Conservation (phyloP, 1,284 basidiomycete genomes). For the Dichomitus squalens region DNA sequence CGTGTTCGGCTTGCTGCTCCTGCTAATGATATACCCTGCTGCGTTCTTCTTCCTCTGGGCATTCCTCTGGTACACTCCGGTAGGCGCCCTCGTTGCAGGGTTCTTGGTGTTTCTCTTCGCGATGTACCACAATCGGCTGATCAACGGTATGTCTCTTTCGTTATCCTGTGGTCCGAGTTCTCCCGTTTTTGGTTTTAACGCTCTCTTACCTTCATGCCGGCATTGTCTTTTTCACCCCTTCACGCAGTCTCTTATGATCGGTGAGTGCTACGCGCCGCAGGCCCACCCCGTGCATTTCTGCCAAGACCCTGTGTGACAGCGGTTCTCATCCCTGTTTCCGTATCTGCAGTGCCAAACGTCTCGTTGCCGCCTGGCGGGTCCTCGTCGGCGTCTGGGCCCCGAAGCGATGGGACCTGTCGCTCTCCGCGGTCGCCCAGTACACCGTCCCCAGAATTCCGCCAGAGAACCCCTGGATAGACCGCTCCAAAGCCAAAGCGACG, state of each 20-base stretch:
- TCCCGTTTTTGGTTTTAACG: conserved; percentile 12
- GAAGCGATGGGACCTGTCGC: conserved; percentile 75
- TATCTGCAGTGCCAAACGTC: conserved; percentile 66
- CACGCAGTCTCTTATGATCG: conserved; percentile 75
- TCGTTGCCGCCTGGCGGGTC: conserved; percentile 88
- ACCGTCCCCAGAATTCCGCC: conserved; percentile 65
- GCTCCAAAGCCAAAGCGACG: conserved; percentile 34
- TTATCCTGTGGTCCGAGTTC: conserved; percentile 7
- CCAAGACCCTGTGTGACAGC: conserved; percentile 17
- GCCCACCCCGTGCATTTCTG: neutral
- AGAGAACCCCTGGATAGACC: conserved; percentile 71
- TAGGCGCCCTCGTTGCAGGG: conserved; percentile 43
- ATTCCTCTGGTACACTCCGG: conserved; percentile 67
- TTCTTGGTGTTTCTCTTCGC: conserved; percentile 70
- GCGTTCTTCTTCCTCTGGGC: conserved; percentile 85
- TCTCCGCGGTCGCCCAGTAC: conserved; percentile 73
- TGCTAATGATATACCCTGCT: conserved; percentile 78
- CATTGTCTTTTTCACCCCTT: neutral
- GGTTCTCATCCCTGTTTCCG: conserved; percentile 10
- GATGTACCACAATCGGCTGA: conserved; percentile 78
- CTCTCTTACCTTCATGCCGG: neutral
- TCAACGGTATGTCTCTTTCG: conserved; percentile 59
- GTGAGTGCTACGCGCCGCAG: conserved; percentile 45
- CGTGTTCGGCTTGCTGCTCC: conserved; percentile 77
- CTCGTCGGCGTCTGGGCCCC: conserved; percentile 91